Base-by-base conservation (phyloP, 2,329 filamentous ascomycete species). In the Hortaea sp. region DNA sequence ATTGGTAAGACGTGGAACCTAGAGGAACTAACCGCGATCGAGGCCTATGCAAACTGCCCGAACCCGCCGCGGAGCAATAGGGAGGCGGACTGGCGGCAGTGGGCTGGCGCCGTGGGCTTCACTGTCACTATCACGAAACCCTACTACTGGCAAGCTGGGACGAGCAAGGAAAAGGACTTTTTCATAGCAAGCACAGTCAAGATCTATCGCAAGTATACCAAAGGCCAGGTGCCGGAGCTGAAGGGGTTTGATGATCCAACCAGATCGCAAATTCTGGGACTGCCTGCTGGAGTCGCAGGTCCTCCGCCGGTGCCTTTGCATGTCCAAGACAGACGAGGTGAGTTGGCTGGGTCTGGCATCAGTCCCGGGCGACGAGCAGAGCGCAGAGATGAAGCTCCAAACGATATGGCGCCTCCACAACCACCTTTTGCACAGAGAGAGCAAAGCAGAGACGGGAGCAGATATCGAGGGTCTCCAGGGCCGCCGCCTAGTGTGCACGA, bases 1-100 rank as follows among this genome's bases (percentile, higher is more conserved):
- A 95, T 98, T 56, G 92, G 92, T 55, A 98, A 98, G 70, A 95
- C 92, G 3, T 98, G 92, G 92, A 85, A 89, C 63, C 77, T 98
- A 56, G 90, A 97, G 66, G 92, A 98, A 62, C 71, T 98, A 42
- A 77, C 78, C 4, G 76, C 78, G 40, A 85, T 98, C 54, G 85
- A 94, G 64, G 92, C 88, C 28, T 97, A 83, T 61, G 83, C 80
- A 5, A 72, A 64, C 61, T 30, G 38, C 12, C 51, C 50, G 3
- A 40, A 47, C 6, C 53, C 62, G 30, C 77, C 73, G 61, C 73
- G 66, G 56, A 82, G 53, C 63, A 77, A 70, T 55, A 77, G 74
- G 66, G 84, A 76, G 67, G 72, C 75, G 45, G 74, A 79, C 54
- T 70, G 75, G 39, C 79, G 80, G 56, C 67, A 84, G 62, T 94